Conservation (phyloP, 1,284 basidiomycete species). For the Coniferiporia weirii region DNA sequence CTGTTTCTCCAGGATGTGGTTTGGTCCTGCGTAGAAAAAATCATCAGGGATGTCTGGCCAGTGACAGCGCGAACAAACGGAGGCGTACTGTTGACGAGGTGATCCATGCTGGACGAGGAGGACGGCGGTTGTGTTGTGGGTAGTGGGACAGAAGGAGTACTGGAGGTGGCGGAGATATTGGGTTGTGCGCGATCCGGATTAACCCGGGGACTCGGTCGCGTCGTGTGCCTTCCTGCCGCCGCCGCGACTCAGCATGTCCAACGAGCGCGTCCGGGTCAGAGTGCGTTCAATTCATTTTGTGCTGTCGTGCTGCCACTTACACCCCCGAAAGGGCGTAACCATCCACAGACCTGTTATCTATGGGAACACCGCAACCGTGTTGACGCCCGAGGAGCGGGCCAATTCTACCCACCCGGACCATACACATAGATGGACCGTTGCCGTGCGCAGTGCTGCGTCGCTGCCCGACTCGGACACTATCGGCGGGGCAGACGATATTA, state of each 20-base stretch:
- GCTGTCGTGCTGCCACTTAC: slow-evolving; percentile 12
- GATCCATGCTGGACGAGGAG: slow-evolving; percentile 18
- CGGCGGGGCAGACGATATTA: slow-evolving; percentile 83
- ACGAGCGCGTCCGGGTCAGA: slow-evolving; percentile 69
- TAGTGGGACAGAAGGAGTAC: no score
- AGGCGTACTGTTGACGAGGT: slow-evolving; percentile 22
- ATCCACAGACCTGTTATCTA: slow-evolving; percentile 93
- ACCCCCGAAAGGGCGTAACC: slow-evolving; percentile 65
- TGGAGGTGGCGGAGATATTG: no score
- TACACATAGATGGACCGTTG: slow-evolving; percentile 97
- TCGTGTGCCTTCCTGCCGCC: slow-evolving; percentile 17
- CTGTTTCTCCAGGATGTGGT: slow-evolving; percentile 61
- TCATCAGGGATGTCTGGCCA: slow-evolving; percentile 13
- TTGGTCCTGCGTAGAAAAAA: slow-evolving; percentile 43
- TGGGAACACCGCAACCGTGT: slow-evolving; percentile 87
- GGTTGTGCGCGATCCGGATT: neutral
- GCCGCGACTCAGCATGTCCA: slow-evolving; percentile 38
- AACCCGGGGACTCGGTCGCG: slow-evolving; percentile 2
- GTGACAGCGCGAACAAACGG: slow-evolving; percentile 25
- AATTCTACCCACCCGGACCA: slow-evolving; percentile 59
- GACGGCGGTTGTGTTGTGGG: neutral
- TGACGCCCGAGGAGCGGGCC: slow-evolving; percentile 75
- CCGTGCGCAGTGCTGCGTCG: slow-evolving; percentile 77
- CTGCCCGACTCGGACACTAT: slow-evolving; percentile 60
- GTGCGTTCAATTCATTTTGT: slow-evolving; percentile 39